These are phyloP conservation scores for Xylariaceae sp. DNA, from an alignment of 2,329 filamentous ascomycete species.

Conservation along the genomic window DNA sequence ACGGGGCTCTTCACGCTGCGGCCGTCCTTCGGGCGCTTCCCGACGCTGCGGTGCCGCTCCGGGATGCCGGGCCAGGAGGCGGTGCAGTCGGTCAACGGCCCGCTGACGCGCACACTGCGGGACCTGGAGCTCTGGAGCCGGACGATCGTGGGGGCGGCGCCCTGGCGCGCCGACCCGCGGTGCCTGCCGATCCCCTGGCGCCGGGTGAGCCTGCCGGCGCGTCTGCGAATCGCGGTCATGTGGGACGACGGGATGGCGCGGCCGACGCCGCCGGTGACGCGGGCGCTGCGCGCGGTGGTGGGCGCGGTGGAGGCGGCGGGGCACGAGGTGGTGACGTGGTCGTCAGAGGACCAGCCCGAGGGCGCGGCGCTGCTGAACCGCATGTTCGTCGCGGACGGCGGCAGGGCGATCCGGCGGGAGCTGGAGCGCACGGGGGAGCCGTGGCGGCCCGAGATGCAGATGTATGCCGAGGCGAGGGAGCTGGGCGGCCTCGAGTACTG, in stretches of 20 bases:
- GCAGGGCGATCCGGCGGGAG: conserved; percentile 33
- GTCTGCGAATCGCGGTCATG: conserved; percentile 55
- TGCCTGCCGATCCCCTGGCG: conserved; percentile 57
- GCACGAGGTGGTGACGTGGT: conserved; percentile 51
- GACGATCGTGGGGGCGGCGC: conserved; percentile 44
- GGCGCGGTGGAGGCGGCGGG: conserved; percentile 39
- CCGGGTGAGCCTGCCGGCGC: conserved; percentile 22
- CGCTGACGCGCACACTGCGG: conserved; percentile 51
- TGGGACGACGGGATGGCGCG: conserved; percentile 61
- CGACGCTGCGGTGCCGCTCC: conserved; percentile 47
- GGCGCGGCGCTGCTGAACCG: conserved; percentile 34
- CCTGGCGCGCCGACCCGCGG: conserved; percentile 55
- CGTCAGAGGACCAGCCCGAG: conserved; percentile 37
- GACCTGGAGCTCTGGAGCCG: conserved; percentile 54
- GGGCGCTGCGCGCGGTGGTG: conserved; percentile 47
- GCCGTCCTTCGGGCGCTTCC: conserved; percentile 53
- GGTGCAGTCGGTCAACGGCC: conserved; percentile 60
- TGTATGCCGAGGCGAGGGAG: conserved; percentile 28
- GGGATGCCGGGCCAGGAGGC: conserved; percentile 63
- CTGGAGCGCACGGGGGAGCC: conserved; percentile 39
- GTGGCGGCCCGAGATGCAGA: conserved; percentile 22
- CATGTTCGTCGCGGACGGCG: conserved; percentile 48
- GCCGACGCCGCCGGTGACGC: conserved; percentile 61
- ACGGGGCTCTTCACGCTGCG: conserved; percentile 26
- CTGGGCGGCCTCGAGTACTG: conserved; percentile 42